phyloP scores from a whole-genome alignment of 2,329 filamentous ascomycete species.

The Colletotrichum plurivorum region DNA sequence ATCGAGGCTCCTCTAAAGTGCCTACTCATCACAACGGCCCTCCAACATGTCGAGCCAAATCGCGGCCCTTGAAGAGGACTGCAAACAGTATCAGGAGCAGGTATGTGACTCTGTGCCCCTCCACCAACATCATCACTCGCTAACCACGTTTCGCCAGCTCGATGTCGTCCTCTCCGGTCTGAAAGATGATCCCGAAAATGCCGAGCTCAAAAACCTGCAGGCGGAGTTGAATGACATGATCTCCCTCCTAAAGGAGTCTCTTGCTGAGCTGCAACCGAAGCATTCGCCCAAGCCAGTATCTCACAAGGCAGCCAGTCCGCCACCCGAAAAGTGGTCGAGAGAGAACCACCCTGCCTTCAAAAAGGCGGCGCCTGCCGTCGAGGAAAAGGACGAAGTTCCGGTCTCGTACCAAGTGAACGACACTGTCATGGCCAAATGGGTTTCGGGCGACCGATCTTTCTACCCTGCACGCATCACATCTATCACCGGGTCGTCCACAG shows the following conservation, averaged over 20 bases:
- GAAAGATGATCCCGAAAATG: conserved; percentile 84
- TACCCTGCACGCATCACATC: conserved; percentile 95
- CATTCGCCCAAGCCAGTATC: conserved; percentile 59
- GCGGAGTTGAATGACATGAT: conserved; percentile 88
- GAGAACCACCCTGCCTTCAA: conserved; percentile 86
- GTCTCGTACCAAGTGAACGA: conserved; percentile 88
- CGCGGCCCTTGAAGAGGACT: conserved; percentile 65
- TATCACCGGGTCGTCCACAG: conserved; percentile 91
- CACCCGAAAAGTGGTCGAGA: conserved; percentile 82
- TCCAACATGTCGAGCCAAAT: conserved; percentile 48
- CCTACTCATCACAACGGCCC: background rate
- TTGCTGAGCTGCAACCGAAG: conserved; percentile 82
- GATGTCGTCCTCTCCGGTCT: conserved; percentile 83
- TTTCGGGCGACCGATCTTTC: conserved; percentile 88
- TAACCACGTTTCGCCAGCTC: conserved; percentile 66
- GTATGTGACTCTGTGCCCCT: conserved; percentile 50
- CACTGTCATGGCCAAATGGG: conserved; percentile 90
- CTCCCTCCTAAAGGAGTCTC: conserved; percentile 81
- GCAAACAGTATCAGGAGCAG: conserved; percentile 70
- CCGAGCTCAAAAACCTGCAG: conserved; percentile 82
- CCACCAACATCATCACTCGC: conserved; percentile 13
- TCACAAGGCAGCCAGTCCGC: conserved; percentile 61
- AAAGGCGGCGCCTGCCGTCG: conserved; percentile 58
- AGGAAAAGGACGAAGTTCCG: conserved; percentile 69
- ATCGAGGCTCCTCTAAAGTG: no score